These are phyloP conservation scores for Hirsutella rhossiliensis DNA, from an alignment of 2,329 filamentous ascomycete species.

Conservation along the genomic window DNA sequence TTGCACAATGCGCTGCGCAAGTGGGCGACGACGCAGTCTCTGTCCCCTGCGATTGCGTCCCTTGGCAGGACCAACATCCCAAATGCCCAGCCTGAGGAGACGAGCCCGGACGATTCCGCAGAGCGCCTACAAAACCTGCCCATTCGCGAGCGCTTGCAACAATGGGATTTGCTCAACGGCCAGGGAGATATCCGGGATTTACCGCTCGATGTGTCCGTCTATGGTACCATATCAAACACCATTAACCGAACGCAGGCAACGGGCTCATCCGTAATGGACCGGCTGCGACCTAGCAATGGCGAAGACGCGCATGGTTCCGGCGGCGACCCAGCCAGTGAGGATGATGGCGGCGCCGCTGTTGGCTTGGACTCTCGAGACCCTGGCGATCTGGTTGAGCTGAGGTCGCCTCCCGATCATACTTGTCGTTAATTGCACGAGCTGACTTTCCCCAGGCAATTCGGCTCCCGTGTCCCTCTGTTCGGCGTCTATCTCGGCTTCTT, in stretches of 20 bases:
- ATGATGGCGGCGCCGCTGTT: conserved; percentile 13
- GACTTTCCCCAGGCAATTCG: conserved; percentile 11
- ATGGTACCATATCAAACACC: conserved; percentile 16
- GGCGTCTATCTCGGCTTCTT: conserved; percentile 41
- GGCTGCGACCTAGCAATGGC: conserved; percentile 14
- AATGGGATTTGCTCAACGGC: conserved; percentile 28
- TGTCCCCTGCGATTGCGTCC: not conserved
- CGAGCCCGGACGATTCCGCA: not conserved
- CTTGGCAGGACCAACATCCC: not conserved
- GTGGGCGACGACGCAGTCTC: not conserved
- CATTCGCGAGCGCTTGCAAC: conserved; percentile 28
- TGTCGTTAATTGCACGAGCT: not conserved
- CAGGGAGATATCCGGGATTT: conserved; percentile 8
- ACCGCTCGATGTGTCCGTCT: conserved; percentile 13
- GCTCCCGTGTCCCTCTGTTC: conserved; percentile 33
- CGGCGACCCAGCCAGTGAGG: conserved; percentile 7
- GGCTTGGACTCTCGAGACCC: conserved; percentile 16
- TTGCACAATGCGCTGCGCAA: not conserved
- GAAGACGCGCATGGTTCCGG: not conserved
- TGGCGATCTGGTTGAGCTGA: conserved; percentile 41
- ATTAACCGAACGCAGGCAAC: conserved; percentile 21
- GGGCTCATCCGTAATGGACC: conserved; percentile 18
- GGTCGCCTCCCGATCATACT: conserved; percentile 9
- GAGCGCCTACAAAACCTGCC: not conserved
- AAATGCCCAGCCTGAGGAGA: not conserved